phyloP scores from a whole-genome alignment of 2,329 filamentous ascomycete species.

The Sclerotinia trifoliorum region DNA sequence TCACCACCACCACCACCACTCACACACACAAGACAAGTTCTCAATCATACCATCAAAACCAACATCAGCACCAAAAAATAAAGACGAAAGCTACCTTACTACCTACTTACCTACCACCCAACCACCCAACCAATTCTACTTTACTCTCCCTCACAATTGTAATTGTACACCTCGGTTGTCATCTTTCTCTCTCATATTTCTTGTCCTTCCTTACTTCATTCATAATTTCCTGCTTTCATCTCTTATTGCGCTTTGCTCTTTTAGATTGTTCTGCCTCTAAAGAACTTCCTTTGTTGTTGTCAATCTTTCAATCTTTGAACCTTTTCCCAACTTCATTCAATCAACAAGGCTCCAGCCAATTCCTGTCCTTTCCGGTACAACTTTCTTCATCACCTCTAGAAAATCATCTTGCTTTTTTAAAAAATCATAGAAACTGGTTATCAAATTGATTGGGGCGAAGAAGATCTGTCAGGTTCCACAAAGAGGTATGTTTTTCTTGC shows the following conservation, averaged over 20 bases:
- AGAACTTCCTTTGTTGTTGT: constrained; percentile 16
- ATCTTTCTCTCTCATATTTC: constrained; percentile 5
- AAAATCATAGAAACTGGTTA: neutral
- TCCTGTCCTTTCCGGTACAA: constrained; percentile 17
- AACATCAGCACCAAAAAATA: neutral
- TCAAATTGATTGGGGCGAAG: constrained; percentile 12
- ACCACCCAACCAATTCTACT: neutral
- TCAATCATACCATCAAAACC: neutral
- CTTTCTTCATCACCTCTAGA: neutral
- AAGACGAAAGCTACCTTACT: neutral
- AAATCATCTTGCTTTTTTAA: neutral
- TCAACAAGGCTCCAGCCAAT: constrained; percentile 14
- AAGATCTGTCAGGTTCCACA: constrained; percentile 17
- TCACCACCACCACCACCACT: neutral
- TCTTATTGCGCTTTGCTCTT: constrained; percentile 3
- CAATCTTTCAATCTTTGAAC: neutral
- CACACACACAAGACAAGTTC: too few relatives aligned
- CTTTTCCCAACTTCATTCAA: neutral
- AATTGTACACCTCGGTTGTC: neutral
- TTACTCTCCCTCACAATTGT: constrained; percentile 4
- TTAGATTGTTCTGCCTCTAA: constrained; percentile 3
- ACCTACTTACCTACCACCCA: neutral
- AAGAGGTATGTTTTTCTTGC: constrained; percentile 21
- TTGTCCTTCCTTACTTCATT: constrained; percentile 6
- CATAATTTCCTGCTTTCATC: constrained; percentile 4